Conservation (phyloP, 768 basidiomycete genomes). For the Mycena floridula region DNA sequence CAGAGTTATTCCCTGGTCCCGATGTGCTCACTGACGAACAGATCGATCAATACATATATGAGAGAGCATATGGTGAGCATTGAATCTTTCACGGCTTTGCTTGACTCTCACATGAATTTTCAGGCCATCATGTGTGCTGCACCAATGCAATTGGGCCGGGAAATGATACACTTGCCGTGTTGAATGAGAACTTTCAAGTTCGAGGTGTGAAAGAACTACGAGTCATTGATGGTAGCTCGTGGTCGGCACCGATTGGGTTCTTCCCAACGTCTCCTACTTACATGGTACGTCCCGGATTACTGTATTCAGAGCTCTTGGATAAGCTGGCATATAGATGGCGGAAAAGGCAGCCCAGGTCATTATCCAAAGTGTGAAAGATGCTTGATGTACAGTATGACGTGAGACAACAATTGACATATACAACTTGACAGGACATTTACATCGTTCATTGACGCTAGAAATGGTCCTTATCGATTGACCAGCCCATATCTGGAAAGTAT, state of each 20-base stretch:
- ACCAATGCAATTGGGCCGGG: constrained; percentile 23
- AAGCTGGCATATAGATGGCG: constrained; percentile 11
- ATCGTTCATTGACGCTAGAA: too few relatives aligned
- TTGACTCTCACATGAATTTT: too few relatives aligned
- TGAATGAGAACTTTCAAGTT: constrained; percentile 24
- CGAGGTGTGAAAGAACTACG: constrained; percentile 22
- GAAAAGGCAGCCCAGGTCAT: constrained; percentile 28
- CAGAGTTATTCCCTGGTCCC: constrained; percentile 16
- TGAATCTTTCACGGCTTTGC: neutral
- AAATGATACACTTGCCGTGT: constrained; percentile 19
- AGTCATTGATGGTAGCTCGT: constrained; percentile 24
- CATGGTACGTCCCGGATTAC: constrained; percentile 14
- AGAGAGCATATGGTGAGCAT: constrained; percentile 17
- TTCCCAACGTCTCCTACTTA: constrained; percentile 25
- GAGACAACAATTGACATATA: too few relatives aligned
- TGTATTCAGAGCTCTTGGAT: neutral
- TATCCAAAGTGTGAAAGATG: too few relatives aligned
- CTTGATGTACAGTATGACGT: too few relatives aligned
- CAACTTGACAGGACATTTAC: too few relatives aligned
- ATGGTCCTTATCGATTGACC: too few relatives aligned
- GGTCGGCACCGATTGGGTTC: constrained; percentile 24
- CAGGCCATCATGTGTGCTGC: constrained; percentile 26
- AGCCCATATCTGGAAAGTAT: too few relatives aligned
- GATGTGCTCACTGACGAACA: constrained; percentile 14
- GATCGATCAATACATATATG: constrained; percentile 19